Conservation (phyloP, 2,329 filamentous ascomycete species). For the Fusarium marasasianum region DNA sequence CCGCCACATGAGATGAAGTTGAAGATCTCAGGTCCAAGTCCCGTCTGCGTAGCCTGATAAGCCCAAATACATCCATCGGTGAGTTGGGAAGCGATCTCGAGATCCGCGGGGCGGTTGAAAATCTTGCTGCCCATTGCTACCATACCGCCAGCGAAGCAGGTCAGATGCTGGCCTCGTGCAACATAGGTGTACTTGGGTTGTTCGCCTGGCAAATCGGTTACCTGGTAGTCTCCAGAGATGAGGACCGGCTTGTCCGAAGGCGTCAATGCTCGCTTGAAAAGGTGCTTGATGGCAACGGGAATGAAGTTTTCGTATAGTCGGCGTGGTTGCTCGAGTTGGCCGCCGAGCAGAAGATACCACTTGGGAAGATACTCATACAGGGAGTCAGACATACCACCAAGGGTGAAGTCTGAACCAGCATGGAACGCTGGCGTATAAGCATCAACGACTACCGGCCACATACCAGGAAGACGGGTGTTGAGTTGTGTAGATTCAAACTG, state of each 20-base stretch:
- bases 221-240: conserved; percentile 64
- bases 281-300: conserved; percentile 60
- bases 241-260: conserved; percentile 67
- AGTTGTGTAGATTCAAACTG: conserved; percentile 63
- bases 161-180: conserved; percentile 63
- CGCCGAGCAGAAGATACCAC: conserved; percentile 72
- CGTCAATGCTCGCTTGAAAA: conserved; percentile 75
- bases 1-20: conserved; percentile 56
- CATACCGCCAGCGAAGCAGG: conserved; percentile 75
- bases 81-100: conserved; percentile 66
- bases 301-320: conserved; percentile 51
- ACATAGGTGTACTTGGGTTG: conserved; percentile 45
- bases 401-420: conserved; percentile 58
- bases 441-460: conserved; percentile 69
- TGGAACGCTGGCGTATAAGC: conserved; percentile 42
- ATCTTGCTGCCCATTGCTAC: conserved; percentile 69
- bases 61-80: conserved; percentile 72
- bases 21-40: conserved; percentile 69
- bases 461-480: conserved; percentile 65
- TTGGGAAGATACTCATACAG: conserved; percentile 74
- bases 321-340: conserved; percentile 50
- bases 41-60: conserved; percentile 65
- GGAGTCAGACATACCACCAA: conserved; percentile 66
- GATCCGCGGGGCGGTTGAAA: conserved; percentile 63
- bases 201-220: conserved; percentile 36